Percentiles rank a stretch among this genome's conserved stretches.
These are phyloP conservation scores for Prunus armeniaca DNA, from an alignment of 306 rosid genomes.

Conservation along the genomic window DNA sequence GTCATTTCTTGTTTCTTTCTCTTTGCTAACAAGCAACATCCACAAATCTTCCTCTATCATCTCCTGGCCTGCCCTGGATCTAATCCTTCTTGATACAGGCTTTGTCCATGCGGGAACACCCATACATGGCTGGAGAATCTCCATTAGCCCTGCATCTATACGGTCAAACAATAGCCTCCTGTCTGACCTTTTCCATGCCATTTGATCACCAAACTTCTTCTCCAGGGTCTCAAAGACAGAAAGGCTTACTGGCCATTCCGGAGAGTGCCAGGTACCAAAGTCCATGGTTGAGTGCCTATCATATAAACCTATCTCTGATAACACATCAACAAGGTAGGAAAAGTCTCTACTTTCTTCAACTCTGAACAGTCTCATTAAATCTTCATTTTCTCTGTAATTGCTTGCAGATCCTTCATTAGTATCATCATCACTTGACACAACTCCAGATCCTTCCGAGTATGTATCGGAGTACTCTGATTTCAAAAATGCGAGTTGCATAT, in stretches of 20 bases:
- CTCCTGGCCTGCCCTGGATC: slow-evolving; percentile 28
- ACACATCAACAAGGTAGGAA: slow-evolving; percentile 73
- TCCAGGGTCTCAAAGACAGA: slow-evolving; percentile 60
- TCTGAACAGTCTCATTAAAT: slow-evolving; percentile 31
- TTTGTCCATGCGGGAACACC: slow-evolving; percentile 52
- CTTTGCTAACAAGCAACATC: slow-evolving; percentile 54
- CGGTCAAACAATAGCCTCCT: slow-evolving; percentile 78
- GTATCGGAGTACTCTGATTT: slow-evolving; percentile 54
- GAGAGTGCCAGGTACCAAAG: slow-evolving; percentile 42
- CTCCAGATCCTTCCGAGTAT: slow-evolving; percentile 51
- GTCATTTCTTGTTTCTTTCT: slow-evolving; percentile 46
- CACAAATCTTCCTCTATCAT: slow-evolving; percentile 73
- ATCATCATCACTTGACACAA: slow-evolving; percentile 81
- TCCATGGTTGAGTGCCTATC: slow-evolving; percentile 35
- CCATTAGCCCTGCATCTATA: slow-evolving; percentile 51
- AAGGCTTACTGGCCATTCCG: slow-evolving; percentile 61
- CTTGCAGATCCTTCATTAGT: slow-evolving; percentile 34
- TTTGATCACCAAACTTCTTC: slow-evolving; percentile 75
- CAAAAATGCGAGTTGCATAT: slow-evolving; percentile 27
- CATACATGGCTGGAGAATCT: slow-evolving; percentile 50
- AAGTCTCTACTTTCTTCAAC: slow-evolving; percentile 66
- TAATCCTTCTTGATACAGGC: slow-evolving; percentile 54
- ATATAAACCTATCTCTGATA: slow-evolving; percentile 50
- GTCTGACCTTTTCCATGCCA: slow-evolving; percentile 69
- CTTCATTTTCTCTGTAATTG: slow-evolving; percentile 31